Conservation (phyloP, 208 protist genomes). For the Leishmania turanica region DNA sequence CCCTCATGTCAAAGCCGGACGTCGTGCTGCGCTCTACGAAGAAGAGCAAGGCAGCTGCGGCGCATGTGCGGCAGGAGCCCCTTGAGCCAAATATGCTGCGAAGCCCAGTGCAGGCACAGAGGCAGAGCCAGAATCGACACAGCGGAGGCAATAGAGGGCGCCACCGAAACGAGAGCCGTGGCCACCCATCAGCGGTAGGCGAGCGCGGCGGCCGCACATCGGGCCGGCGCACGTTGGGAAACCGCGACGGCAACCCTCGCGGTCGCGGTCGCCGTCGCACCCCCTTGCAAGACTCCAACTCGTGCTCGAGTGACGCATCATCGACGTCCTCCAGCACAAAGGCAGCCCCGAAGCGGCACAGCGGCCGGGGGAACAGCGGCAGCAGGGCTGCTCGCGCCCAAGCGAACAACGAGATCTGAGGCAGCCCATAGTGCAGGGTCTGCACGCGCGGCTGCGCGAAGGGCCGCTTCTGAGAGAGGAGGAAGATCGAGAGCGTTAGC, state of each 20-base stretch:
- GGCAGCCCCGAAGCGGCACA: constrained; percentile 5
- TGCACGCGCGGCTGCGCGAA: neutral
- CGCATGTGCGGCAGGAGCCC: constrained; percentile 11
- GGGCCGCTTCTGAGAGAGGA: neutral
- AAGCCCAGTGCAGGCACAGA: neutral
- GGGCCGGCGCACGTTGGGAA: neutral
- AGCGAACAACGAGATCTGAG: neutral
- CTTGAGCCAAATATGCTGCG: neutral
- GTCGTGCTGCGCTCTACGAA: constrained; percentile 33
- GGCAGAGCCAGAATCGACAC: neutral
- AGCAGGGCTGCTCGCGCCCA: neutral
- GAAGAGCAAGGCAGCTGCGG: constrained; percentile 25
- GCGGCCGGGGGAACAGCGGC: neutral
- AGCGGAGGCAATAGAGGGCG: neutral
- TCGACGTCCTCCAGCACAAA: neutral
- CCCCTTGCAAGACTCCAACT: constrained; percentile 1
- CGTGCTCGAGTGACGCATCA: constrained; percentile 3
- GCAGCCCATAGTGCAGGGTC: neutral
- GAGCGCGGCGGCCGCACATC: constrained; percentile 6
- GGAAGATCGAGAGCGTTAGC: no score
- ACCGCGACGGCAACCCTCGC: constrained; percentile 3
- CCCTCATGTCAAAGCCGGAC: constrained; percentile 4
- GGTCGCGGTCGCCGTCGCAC: constrained; percentile 17
- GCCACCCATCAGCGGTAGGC: constrained; percentile 2
- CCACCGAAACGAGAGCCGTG: constrained; percentile 1